These are phyloP conservation scores for Immersiella caudata DNA, from an alignment of 495 filamentous ascomycete genomes.

Conservation along the genomic window DNA sequence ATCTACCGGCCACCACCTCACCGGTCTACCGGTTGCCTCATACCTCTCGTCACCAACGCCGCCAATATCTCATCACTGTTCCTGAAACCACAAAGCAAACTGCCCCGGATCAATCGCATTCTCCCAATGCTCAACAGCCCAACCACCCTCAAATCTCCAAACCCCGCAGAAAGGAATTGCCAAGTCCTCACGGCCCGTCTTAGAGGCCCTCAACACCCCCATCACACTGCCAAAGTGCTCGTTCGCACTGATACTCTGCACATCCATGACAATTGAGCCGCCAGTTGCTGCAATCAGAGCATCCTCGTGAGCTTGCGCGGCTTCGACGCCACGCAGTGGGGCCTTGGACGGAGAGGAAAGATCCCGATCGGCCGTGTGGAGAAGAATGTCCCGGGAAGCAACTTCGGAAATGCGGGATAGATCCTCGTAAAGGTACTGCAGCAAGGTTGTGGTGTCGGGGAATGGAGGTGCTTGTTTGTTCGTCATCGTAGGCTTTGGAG, in stretches of 20 bases:
- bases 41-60: too few relatives aligned
- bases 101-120: conserved; percentile 22
- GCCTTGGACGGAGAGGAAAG: conserved; percentile 17
- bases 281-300: conserved; percentile 27
- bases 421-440: conserved; percentile 31
- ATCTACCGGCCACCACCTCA: too few relatives aligned
- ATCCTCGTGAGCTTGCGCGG: conserved; percentile 33
- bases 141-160: conserved; percentile 30
- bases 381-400: conserved; percentile 21
- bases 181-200: conserved; percentile 9
- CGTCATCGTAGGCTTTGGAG: background rate
- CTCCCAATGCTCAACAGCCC: conserved; percentile 36
- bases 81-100: conserved; percentile 20
- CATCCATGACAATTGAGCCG: conserved; percentile 32
- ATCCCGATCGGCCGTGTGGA: conserved; percentile 30
- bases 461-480: background rate
- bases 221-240: conserved; percentile 30
- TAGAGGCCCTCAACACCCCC: conserved; percentile 24
- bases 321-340: conserved; percentile 24
- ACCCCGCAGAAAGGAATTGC: conserved; percentile 34
- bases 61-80: background rate
- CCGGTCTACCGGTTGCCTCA: too few relatives aligned
- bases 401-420: conserved; percentile 28
- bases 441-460: conserved; percentile 16
- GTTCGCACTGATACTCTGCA: conserved; percentile 24